phyloP scores from a whole-genome alignment of 2,329 filamentous ascomycete species.

The Metarhizium anisopliae region DNA sequence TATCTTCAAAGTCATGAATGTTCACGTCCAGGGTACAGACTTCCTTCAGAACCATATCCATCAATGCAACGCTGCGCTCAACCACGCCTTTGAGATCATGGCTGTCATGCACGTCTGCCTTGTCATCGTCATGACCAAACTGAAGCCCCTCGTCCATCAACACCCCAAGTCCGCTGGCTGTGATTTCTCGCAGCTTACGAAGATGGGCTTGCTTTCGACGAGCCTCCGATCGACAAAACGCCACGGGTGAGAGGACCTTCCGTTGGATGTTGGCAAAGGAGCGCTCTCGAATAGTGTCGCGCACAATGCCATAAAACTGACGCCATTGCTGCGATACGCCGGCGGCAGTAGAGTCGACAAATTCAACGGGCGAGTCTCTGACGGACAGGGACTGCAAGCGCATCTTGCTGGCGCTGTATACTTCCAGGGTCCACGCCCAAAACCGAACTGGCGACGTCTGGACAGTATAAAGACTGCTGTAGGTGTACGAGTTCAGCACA shows the following conservation, averaged over 20 bases:
- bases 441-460: conserved; percentile 75
- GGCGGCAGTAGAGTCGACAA: conserved; percentile 25
- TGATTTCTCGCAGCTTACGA: conserved; percentile 65
- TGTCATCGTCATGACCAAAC: conserved; percentile 53
- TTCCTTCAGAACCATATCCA: conserved; percentile 75
- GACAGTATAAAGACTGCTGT: conserved; percentile 72
- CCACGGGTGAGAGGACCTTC: conserved; percentile 69
- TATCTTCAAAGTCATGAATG: conserved; percentile 57
- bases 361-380: conserved; percentile 18
- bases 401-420: conserved; percentile 53
- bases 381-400: conserved; percentile 30
- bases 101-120: conserved; percentile 40
- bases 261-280: conserved; percentile 63
- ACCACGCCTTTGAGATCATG: conserved; percentile 61
- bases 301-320: conserved; percentile 73
- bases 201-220: conserved; percentile 64
- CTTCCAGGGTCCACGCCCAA: conserved; percentile 61
- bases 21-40: conserved; percentile 54
- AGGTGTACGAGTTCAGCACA: conserved; percentile 67
- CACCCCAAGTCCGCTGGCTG: conserved; percentile 78
- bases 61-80: conserved; percentile 70
- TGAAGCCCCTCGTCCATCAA: conserved; percentile 78
- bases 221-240: conserved; percentile 65
- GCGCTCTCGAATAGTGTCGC: conserved; percentile 63
- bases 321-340: conserved; percentile 46